Evolutionary conservation across 139 green algal genomes (phyloP).

Genomic region (Coelastrella sp.): DNA sequence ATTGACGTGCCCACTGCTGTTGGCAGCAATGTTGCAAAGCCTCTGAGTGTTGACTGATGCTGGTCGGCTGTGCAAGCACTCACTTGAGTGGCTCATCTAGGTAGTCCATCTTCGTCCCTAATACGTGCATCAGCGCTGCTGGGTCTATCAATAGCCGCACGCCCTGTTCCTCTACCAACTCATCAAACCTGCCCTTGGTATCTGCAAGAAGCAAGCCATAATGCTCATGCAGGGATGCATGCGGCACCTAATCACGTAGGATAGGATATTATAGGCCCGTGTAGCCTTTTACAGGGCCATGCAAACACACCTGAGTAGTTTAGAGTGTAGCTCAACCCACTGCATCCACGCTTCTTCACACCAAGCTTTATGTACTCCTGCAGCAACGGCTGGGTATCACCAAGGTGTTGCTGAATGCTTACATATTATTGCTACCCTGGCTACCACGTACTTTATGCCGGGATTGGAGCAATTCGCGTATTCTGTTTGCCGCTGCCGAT

Average conservation of each 20-base stretch:
- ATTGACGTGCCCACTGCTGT: not conserved
- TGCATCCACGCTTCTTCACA: conserved; percentile 95
- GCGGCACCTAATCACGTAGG: not conserved
- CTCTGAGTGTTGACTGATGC: not conserved
- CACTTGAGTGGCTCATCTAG: conserved; percentile 91
- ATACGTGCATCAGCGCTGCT: conserved; percentile 95
- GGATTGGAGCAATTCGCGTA: conserved; percentile 81
- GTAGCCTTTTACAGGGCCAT: not conserved
- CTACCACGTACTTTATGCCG: conserved; percentile 80
- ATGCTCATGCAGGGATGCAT: not conserved
- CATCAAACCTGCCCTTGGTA: conserved; percentile 93
- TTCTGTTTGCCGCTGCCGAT: conserved; percentile 83
- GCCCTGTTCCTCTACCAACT: conserved; percentile 93
- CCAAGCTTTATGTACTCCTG: conserved; percentile 95
- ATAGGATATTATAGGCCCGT: not conserved
- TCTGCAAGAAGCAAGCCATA: conserved; percentile 65
- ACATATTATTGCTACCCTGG: not conserved
- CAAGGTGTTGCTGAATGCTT: not conserved
- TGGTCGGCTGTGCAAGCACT: not conserved
- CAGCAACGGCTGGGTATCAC: not conserved
- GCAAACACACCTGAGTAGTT: conserved; percentile 91
- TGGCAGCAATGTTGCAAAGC: not conserved
- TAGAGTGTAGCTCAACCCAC: conserved; percentile 97
- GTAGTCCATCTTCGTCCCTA: conserved; percentile 98
- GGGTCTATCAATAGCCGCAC: conserved; percentile 96